Percentiles rank a stretch among this genome's conserved stretches.
phyloP scores from a whole-genome alignment of 2,329 filamentous ascomycete species.

The Albifimbria verrucaria region DNA sequence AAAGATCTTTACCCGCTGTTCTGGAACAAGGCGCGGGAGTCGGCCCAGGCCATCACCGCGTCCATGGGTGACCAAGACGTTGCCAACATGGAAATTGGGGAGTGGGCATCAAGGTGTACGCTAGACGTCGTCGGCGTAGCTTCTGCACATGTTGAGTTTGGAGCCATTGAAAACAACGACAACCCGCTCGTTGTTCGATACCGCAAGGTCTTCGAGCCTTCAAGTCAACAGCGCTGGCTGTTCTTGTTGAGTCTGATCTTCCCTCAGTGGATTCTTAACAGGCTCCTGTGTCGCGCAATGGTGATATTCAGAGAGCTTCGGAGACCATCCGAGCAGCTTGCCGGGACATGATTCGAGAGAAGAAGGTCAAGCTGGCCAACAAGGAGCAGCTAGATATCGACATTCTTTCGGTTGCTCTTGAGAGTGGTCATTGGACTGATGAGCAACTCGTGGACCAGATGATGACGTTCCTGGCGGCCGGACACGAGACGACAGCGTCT shows the following conservation, averaged over 20 bases:
- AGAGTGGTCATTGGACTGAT: conserved; percentile 71
- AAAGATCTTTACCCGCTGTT: conserved; percentile 83
- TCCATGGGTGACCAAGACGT: conserved; percentile 26
- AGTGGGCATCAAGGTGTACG: conserved; percentile 65
- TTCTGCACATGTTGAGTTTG: conserved; percentile 69
- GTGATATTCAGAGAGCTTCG: conserved; percentile 55
- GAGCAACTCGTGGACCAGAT: conserved; percentile 83
- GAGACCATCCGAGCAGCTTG: conserved; percentile 63
- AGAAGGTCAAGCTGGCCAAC: conserved; percentile 53
- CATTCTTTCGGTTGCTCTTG: conserved; percentile 77
- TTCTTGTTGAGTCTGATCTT: conserved; percentile 60
- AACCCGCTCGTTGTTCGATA: conserved; percentile 60
- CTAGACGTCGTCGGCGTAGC: conserved; percentile 74
- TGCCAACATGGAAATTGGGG: conserved; percentile 52
- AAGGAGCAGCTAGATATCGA: conserved; percentile 57
- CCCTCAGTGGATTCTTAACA: conserved; percentile 56
- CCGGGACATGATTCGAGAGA: conserved; percentile 65
- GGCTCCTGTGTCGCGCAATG: conserved; percentile 70
- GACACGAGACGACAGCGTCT: conserved; percentile 75
- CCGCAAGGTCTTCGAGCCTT: conserved; percentile 50
- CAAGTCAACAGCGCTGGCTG: conserved; percentile 49
- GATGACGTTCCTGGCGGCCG: conserved; percentile 85
- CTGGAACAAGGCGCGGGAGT: conserved; percentile 72
- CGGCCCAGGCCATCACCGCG: conserved; percentile 57
- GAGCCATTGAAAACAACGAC: conserved; percentile 57